Evolutionary conservation across 1,284 basidiomycete genomes (phyloP), one percentile per base, ranked within the genome.

Genomic region (Xanthoconium separans): DNA sequence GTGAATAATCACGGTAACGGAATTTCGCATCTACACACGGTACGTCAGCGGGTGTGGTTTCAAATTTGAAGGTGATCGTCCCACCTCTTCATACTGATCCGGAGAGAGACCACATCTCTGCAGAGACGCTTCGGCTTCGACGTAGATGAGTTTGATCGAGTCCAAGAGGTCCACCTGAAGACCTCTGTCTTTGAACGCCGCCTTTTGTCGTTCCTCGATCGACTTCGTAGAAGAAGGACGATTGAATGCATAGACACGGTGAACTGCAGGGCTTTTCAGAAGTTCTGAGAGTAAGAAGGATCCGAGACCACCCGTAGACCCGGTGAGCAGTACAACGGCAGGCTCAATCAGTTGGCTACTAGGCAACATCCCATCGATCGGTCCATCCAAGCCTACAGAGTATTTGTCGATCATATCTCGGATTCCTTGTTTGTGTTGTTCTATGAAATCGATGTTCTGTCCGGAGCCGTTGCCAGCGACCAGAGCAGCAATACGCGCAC

Each of bases 281-380:
- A 74, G 62, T 6, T 58, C 57, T 0, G 62, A 63, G 6, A 74
- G 58, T 1, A 75, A 41, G 43, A 70, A 66, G 0, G 68, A 65
- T n/a, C 73, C 73, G 16, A 75, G 62, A 10, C 60, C 61, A 0
- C 73, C 73, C 1, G 74, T 75, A 8, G 62, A 63, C 31, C 73
- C 72, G 1, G 73, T 75, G 5, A 75, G 56, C 1, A 74, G 61
- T 3, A 74, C 63, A 2, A 66, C 58, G 0, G 56, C 57, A 29
- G 55, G 57, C 18, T 54, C 52, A 16, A 56, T 40, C 16, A 4
- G 18, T 20, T 18, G 50, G 29, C 50, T 53, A 20, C 29, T 51
- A 1, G 44, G 44, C 18, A 60, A 24, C 0, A 53, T 16, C 3
- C 60, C 58, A 34, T 61, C 46, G 7, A 15, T 24, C 3, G 59